phyloP scores from a whole-genome alignment of 1,284 basidiomycete genomes.

The Agaricales sp. region DNA sequence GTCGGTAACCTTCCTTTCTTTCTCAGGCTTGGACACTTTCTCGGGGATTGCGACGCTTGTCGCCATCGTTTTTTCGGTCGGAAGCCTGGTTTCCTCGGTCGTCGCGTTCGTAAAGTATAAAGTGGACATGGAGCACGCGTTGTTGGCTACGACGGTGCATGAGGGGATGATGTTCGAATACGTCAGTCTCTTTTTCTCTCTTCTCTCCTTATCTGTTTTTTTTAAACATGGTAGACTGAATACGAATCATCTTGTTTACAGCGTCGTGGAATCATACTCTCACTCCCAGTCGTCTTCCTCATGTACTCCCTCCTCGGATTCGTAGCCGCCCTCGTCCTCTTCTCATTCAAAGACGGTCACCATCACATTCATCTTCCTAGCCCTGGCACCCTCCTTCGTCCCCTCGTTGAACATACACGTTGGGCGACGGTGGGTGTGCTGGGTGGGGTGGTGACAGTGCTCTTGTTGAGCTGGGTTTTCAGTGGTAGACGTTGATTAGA shows the following conservation, averaged over 20 bases:
- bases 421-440: slow-evolving; percentile 54
- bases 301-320: slow-evolving; percentile 60
- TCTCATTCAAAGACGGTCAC: slow-evolving; percentile 52
- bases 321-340: slow-evolving; percentile 51
- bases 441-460: slow-evolving; percentile 50
- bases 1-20: slow-evolving; percentile 31
- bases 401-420: slow-evolving; percentile 46
- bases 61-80: slow-evolving; percentile 53
- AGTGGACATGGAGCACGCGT: slow-evolving; percentile 41
- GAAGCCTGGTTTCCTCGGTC: slow-evolving; percentile 56
- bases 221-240: slow-evolving; percentile 3
- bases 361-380: no score
- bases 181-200: slow-evolving; percentile 25
- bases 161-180: slow-evolving; percentile 51
- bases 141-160: slow-evolving; percentile 28
- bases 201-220: background rate
- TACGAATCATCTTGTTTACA: slow-evolving; percentile 16
- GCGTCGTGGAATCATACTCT: slow-evolving; percentile 53
- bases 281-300: slow-evolving; percentile 64
- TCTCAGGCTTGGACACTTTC: slow-evolving; percentile 56
- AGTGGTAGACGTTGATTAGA: no score
- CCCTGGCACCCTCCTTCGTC: slow-evolving; percentile 24
- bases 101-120: slow-evolving; percentile 60
- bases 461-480: slow-evolving; percentile 17
- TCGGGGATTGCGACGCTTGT: slow-evolving; percentile 53